These are phyloP conservation scores for Podaxis mareebaensis DNA, from an alignment of 768 basidiomycete species.

Conservation along the genomic window DNA sequence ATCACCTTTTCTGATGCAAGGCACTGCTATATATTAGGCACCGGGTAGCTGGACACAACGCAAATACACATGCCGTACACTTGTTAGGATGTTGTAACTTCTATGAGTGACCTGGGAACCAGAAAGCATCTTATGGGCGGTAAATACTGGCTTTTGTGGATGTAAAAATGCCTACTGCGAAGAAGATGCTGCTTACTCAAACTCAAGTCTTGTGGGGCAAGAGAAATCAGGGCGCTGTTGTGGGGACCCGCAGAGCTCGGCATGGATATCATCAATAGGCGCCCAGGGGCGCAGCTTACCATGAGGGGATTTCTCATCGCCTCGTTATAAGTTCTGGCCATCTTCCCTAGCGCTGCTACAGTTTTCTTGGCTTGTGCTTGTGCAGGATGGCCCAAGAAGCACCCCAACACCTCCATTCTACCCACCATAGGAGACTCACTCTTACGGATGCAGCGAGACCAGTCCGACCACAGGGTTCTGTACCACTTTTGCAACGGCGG, in stretches of 20 bases:
- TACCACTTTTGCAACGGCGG: background rate
- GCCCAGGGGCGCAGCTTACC: background rate
- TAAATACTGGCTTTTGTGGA: no score
- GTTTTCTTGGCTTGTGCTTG: slow-evolving; percentile 2
- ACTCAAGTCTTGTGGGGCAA: background rate
- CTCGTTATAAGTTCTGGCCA: background rate
- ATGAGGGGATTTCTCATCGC: slow-evolving; percentile 9
- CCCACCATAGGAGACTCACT: background rate
- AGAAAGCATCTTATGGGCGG: no score
- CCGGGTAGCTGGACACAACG: no score
- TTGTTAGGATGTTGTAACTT: no score
- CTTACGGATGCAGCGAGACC: background rate
- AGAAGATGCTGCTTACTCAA: background rate
- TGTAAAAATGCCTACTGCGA: no score
- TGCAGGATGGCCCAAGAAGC: slow-evolving; percentile 4
- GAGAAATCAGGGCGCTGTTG: background rate
- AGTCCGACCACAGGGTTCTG: background rate
- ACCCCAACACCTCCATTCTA: background rate
- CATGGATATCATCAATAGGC: background rate
- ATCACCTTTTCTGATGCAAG: no score
- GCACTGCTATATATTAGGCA: no score
- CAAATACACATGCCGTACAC: no score
- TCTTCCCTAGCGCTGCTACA: background rate
- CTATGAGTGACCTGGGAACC: no score
- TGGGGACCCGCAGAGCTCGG: background rate